Evolutionary conservation across 495 filamentous ascomycete species (phyloP).

Genomic region (Penicillium pancosmium): DNA sequence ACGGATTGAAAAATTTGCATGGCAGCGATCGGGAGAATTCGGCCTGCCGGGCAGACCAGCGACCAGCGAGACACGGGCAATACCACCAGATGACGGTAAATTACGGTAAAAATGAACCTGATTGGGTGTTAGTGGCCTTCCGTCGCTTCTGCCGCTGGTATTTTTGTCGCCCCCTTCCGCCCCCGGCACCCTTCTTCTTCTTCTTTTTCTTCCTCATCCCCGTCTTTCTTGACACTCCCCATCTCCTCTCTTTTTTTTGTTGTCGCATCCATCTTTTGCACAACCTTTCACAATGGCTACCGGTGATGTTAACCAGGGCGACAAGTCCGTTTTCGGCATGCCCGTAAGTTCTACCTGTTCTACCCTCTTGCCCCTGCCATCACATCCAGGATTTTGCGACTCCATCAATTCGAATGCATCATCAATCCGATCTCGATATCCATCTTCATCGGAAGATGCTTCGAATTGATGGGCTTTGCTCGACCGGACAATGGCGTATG

Average conservation of each 20-base stretch:
- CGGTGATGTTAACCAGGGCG: slow-evolving; percentile 55
- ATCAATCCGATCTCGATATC: not conserved
- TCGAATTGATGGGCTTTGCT: not conserved
- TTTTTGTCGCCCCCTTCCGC: slow-evolving; percentile 45
- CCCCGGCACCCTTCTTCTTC: slow-evolving; percentile 34
- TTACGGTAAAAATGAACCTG: slow-evolving; percentile 25
- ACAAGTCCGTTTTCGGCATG: slow-evolving; percentile 91
- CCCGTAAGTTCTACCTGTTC: slow-evolving; percentile 47
- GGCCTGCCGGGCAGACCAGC: slow-evolving; percentile 30
- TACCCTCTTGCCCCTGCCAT: slow-evolving; percentile 5
- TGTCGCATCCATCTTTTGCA: slow-evolving; percentile 42
- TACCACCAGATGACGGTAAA: no score
- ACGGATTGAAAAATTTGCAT: slow-evolving; percentile 8
- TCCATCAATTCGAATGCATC: not conserved
- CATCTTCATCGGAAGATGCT: not conserved
- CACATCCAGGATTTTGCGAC: not conserved
- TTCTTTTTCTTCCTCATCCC: slow-evolving; percentile 41
- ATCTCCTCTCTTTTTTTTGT: slow-evolving; percentile 48
- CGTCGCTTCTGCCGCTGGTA: slow-evolving; percentile 48
- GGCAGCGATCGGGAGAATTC: slow-evolving; percentile 49
- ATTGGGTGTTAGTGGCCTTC: slow-evolving; percentile 39
- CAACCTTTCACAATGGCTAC: slow-evolving; percentile 52
- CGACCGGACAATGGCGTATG: not conserved
- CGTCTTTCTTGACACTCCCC: slow-evolving; percentile 42
- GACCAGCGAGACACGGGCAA: not conserved